Percentiles rank a stretch among this genome's conserved stretches.
Conservation (phyloP, 805 yeast genomes). For the Wickerhamiella azyma region DNA sequence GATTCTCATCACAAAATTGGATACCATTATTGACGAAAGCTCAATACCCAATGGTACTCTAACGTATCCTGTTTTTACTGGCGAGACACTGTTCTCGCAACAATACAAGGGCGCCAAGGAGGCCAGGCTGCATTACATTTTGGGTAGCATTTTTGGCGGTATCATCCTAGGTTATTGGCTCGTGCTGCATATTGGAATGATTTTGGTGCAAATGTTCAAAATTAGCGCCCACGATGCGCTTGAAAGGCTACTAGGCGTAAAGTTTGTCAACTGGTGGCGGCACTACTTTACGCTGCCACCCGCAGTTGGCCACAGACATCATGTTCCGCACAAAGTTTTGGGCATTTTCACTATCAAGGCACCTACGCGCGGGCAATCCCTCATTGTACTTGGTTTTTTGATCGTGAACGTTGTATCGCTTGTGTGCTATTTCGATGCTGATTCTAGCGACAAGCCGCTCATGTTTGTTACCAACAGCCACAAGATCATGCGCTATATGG, state of each 20-base stretch:
- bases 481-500: slow-evolving; percentile 25
- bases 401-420: slow-evolving; percentile 22
- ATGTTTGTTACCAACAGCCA: slow-evolving; percentile 28
- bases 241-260: slow-evolving; percentile 22
- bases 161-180: slow-evolving; percentile 24
- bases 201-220: slow-evolving; percentile 12
- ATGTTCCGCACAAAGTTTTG: slow-evolving; percentile 18
- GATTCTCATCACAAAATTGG: slow-evolving; percentile 22
- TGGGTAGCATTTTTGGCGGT: slow-evolving; percentile 23
- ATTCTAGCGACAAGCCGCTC: slow-evolving; percentile 11
- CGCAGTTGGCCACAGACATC: slow-evolving; percentile 20
- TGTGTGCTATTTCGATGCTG: slow-evolving; percentile 16
- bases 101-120: slow-evolving; percentile 19
- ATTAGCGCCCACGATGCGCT: slow-evolving; percentile 18
- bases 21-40: slow-evolving; percentile 9
- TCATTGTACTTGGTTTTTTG: slow-evolving; percentile 26
- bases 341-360: slow-evolving; percentile 15
- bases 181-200: slow-evolving; percentile 13
- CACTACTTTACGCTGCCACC: slow-evolving; percentile 25
- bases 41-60: slow-evolving; percentile 5
- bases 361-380: slow-evolving; percentile 33
- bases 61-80: slow-evolving; percentile 14
- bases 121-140: slow-evolving; percentile 20
- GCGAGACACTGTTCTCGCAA: slow-evolving; percentile 9
- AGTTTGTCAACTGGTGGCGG: slow-evolving; percentile 16